Base-by-base conservation (phyloP, 345 rosid species). In the Euclidium syriacum region DNA sequence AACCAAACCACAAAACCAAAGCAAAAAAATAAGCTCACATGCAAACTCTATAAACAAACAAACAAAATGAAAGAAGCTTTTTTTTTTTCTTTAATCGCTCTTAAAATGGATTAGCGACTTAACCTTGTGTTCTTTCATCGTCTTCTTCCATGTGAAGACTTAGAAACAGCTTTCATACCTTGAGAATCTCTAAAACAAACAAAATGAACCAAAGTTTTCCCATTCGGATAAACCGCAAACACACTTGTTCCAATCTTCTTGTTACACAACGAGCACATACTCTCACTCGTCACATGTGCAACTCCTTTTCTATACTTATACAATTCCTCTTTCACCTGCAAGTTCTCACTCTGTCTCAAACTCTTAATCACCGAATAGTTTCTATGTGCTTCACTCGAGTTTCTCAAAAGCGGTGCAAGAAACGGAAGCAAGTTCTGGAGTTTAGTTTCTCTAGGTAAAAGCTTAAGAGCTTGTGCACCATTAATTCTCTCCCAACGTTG, bases 181-280 rank as follows among this genome's bases (percentile, higher is more conserved):
- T 94, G 99, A 0, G 96, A 90, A 62, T 90, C 96, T 70, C 81
- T 83, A 64, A 94, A 94, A 78, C 99, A 90, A 56, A 88, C 99
- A 25, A 94, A 94, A 77, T 94, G 97, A 33, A 88, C 97, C 0
- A 90, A 74, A 1, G 99, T 86, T 73, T 75, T 87, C 58, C 96
- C 92, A 27, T 80, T 87, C 14, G 97, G 99, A 65, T 90, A 94
- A 44, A 87, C 92, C 5, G 99, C 96, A 65, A 94, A 94, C 4
- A 88, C 97, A 2, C 97, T 90, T 12, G 86, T 82, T 11, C 97
- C 99, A 0, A 94, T 78, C 79, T 90, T 94, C 80, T 90, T 94
- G 85, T 81, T 81, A 78, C 99, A 94, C 41, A 94, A 79, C 2
- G 95, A 85, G 73, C 99, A 94, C 77, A 78, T 80, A 50, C 87